phyloP scores from a whole-genome alignment of 73 alveolate genomes.

The Uronychia binucleata region DNA sequence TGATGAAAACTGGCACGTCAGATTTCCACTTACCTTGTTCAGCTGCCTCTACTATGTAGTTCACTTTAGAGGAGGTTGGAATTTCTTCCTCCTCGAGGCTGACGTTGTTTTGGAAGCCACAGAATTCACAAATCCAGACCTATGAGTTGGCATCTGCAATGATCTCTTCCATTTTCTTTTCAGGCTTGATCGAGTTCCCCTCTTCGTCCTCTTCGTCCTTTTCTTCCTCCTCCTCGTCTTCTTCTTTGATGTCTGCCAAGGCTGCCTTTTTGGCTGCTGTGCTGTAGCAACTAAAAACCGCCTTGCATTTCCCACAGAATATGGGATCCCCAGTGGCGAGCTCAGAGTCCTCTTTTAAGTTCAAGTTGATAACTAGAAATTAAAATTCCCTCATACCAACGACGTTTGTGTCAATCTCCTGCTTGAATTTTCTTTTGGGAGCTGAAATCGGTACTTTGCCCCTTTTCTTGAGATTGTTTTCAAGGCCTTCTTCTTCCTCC shows the following conservation, averaged over 20 bases:
- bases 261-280: not conserved
- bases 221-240: not conserved
- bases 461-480: not conserved
- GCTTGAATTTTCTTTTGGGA: conserved; percentile 7
- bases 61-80: conserved; percentile 57
- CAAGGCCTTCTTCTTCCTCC: conserved; percentile 26
- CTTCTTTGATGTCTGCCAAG: too few relatives aligned
- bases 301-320: conserved; percentile 77
- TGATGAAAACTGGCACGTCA: too few relatives aligned
- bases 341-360: conserved; percentile 48
- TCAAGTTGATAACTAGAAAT: conserved; percentile 15
- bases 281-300: conserved; percentile 64
- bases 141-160: not conserved
- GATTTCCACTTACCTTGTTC: too few relatives aligned
- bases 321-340: conserved; percentile 79
- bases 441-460: not conserved
- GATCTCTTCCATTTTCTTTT: not conserved
- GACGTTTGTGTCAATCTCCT: conserved; percentile 61
- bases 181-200: conserved; percentile 8
- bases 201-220: conserved; percentile 28
- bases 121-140: conserved; percentile 77
- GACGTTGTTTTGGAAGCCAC: conserved; percentile 43
- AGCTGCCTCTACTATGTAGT: conserved; percentile 58
- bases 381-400: conserved; percentile 3
- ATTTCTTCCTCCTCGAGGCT: conserved; percentile 64